phyloP scores from a whole-genome alignment of 2,329 filamentous ascomycete genomes.

The Penicillium polonicum region DNA sequence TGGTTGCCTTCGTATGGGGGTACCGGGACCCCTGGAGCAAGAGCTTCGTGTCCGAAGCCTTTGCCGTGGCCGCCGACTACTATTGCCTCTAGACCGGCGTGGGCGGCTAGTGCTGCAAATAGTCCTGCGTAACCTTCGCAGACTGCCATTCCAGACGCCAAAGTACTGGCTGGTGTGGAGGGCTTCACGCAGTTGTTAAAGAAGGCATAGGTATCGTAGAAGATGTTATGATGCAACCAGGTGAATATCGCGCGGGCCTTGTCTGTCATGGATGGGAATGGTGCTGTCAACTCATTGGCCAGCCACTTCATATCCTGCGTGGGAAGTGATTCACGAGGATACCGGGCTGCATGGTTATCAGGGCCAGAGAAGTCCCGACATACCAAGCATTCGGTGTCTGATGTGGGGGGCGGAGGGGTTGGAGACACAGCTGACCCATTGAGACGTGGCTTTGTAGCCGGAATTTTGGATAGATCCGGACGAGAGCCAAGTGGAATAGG shows the following conservation, averaged over 20 bases:
- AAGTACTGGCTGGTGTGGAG: slow-evolving; percentile 68
- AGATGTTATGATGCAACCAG: slow-evolving; percentile 92
- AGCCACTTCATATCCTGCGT: slow-evolving; percentile 68
- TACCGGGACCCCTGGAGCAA: slow-evolving; percentile 62
- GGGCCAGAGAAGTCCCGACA: slow-evolving; percentile 87
- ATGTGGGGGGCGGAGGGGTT: slow-evolving; percentile 14
- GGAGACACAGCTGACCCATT: slow-evolving; percentile 20
- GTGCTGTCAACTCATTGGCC: slow-evolving; percentile 71
- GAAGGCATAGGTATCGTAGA: slow-evolving; percentile 78
- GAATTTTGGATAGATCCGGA: slow-evolving; percentile 58
- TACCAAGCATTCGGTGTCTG: slow-evolving; percentile 60
- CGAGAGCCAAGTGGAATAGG: slow-evolving; percentile 56
- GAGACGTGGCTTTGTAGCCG: slow-evolving; percentile 52
- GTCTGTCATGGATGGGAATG: slow-evolving; percentile 79
- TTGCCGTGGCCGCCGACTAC: slow-evolving; percentile 80
- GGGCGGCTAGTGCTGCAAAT: slow-evolving; percentile 73
- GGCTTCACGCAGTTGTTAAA: slow-evolving; percentile 68
- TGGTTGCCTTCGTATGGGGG: slow-evolving; percentile 68
- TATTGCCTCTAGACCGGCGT: slow-evolving; percentile 75
- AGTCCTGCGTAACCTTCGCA: slow-evolving; percentile 88
- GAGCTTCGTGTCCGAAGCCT: slow-evolving; percentile 68
- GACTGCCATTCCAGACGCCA: slow-evolving; percentile 77
- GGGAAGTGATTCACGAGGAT: slow-evolving; percentile 71
- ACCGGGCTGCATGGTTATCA: slow-evolving; percentile 73
- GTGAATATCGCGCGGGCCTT: slow-evolving; percentile 91